These are phyloP conservation scores for Talaromyces sp. DNA, from an alignment of 2,329 filamentous ascomycete genomes.

Conservation along the genomic window DNA sequence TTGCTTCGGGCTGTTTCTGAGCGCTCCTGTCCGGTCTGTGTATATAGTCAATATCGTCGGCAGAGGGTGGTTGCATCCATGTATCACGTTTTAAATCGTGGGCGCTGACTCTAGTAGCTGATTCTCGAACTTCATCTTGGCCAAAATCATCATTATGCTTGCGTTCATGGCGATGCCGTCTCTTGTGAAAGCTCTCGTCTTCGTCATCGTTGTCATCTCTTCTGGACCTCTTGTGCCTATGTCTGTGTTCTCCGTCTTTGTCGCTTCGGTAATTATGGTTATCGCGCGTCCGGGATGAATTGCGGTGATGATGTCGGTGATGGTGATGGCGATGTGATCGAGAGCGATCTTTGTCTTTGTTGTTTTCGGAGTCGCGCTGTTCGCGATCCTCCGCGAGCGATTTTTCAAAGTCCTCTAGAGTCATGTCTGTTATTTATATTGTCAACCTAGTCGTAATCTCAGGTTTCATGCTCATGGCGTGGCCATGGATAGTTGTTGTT, in stretches of 20 bases:
- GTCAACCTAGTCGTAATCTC: neutral
- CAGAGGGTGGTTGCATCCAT: constrained; percentile 91
- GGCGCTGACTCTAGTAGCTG: constrained; percentile 28
- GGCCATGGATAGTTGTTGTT: neutral
- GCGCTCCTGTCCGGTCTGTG: constrained; percentile 56
- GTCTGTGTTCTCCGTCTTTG: constrained; percentile 21
- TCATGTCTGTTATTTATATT: constrained; percentile 42
- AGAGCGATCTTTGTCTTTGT: constrained; percentile 33
- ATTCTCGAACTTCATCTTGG: constrained; percentile 34
- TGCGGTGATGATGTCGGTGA: constrained; percentile 45
- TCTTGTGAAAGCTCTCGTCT: constrained; percentile 38
- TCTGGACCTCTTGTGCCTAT: constrained; percentile 14
- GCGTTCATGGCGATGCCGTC: constrained; percentile 18
- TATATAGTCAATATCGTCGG: constrained; percentile 75
- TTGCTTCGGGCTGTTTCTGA: constrained; percentile 41
- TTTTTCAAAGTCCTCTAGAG: constrained; percentile 72
- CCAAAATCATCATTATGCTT: constrained; percentile 43
- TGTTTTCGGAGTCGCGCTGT: constrained; percentile 32
- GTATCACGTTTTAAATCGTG: constrained; percentile 65
- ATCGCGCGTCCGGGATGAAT: constrained; percentile 34
- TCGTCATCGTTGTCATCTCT: constrained; percentile 32
- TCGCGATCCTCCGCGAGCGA: constrained; percentile 60
- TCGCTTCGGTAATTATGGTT: constrained; percentile 36
- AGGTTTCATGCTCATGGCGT: neutral
- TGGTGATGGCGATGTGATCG: constrained; percentile 28